These are phyloP conservation scores for Lyophyllum semitale DNA, from an alignment of 768 basidiomycete species.

Conservation along the genomic window DNA sequence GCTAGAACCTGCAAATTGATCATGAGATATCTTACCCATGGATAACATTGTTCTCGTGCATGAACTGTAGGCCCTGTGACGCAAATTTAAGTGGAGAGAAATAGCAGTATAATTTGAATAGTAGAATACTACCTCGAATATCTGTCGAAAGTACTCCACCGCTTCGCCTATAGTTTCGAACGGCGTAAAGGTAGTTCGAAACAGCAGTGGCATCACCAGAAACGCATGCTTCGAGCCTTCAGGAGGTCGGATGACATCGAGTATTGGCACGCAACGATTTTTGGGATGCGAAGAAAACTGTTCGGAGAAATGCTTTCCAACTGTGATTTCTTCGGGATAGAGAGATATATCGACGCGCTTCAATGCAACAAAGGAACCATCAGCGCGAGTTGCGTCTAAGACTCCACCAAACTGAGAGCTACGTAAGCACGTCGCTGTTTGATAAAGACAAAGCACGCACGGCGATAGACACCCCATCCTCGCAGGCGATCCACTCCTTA, in stretches of 20 bases:
- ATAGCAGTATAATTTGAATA: not conserved
- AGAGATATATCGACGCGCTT: slow-evolving; percentile 19
- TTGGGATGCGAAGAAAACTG: slow-evolving; percentile 6
- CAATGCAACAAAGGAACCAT: slow-evolving; percentile 27
- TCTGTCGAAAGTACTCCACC: too few species aligned
- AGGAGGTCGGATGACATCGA: slow-evolving; percentile 24
- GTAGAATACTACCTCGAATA: too few species aligned
- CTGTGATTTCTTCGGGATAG: slow-evolving; percentile 27
- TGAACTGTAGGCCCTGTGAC: slow-evolving; percentile 30
- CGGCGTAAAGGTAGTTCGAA: slow-evolving; percentile 10
- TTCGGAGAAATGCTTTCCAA: slow-evolving; percentile 24
- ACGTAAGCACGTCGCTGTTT: not conserved
- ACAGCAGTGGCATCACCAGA: slow-evolving; percentile 29
- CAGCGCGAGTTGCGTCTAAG: too few species aligned
- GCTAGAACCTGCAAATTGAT: slow-evolving; percentile 20
- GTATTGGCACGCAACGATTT: too few species aligned
- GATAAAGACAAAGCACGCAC: not conserved
- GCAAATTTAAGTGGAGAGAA: not conserved
- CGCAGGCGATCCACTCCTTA: not conserved
- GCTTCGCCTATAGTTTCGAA: too few species aligned
- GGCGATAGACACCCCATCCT: not conserved
- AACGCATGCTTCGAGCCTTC: slow-evolving; percentile 13
- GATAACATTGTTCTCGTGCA: slow-evolving; percentile 31
- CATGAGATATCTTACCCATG: slow-evolving; percentile 36
- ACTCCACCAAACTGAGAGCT: slow-evolving; percentile 29